Evolutionary conservation across 1,284 basidiomycete genomes (phyloP).

Genomic region (Apiotrichum brassicae): DNA sequence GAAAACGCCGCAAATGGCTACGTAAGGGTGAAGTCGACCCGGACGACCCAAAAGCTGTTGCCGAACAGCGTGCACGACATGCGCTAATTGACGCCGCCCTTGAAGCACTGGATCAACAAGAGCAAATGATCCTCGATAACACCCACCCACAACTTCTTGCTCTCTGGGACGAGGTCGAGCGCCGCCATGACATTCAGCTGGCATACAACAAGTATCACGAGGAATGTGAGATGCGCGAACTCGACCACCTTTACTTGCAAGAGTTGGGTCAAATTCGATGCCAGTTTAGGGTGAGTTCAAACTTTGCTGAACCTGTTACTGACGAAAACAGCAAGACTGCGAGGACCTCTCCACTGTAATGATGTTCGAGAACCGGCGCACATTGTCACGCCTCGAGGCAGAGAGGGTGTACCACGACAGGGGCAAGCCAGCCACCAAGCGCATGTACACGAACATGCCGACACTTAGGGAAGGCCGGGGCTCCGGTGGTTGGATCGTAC

Average conservation of each 20-base stretch:
- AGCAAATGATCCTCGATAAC: conserved; percentile 19
- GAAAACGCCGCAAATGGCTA: conserved; percentile 37
- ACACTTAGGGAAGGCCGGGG: conserved; percentile 27
- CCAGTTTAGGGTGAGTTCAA: conserved; percentile 22
- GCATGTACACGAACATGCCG: conserved; percentile 23
- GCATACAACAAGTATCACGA: conserved; percentile 15
- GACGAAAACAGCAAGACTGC: conserved; percentile 17
- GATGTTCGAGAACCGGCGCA: conserved; percentile 20
- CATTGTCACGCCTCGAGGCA: conserved; percentile 17
- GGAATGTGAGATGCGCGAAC: conserved; percentile 15
- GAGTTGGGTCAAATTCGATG: conserved; percentile 10
- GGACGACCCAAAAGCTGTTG: conserved; percentile 38
- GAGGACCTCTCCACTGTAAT: conserved; percentile 20
- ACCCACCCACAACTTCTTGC: conserved; percentile 25
- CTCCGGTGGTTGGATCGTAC: conserved; percentile 26
- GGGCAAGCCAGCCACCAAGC: conserved; percentile 12
- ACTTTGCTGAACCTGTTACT: background rate
- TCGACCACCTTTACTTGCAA: conserved; percentile 3
- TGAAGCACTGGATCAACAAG: conserved; percentile 29
- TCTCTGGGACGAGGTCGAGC: conserved; percentile 30
- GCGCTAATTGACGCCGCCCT: conserved; percentile 25
- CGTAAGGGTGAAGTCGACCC: conserved; percentile 44
- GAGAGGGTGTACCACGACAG: conserved; percentile 24
- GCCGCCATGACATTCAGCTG: conserved; percentile 16
- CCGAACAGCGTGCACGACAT: conserved; percentile 25